Base-by-base conservation (phyloP, 2,329 filamentous ascomycete genomes). In the Akanthomyces dipterigenus region DNA sequence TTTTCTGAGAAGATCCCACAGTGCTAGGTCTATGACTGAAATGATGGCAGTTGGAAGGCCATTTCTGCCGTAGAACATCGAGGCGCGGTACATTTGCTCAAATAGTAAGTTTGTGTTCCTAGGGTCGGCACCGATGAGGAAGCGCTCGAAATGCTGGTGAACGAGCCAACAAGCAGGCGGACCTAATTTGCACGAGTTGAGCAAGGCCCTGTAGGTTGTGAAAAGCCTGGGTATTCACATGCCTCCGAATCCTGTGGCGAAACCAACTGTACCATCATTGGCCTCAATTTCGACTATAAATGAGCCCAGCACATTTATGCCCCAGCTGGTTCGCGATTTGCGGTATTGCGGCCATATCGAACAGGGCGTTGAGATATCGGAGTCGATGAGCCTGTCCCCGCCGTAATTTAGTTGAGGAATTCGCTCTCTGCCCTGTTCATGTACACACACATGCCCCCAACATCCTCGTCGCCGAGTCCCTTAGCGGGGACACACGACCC, bases 41-140 rank as follows among this genome's bases (percentile, higher is more conserved):
- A 97, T 97, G 70, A 96, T 88, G 58, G 93, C 93, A 12, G 93
- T 84, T 2, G 93, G 89, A 1, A 97, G 85, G 51, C 93, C 93
- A 75, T 97, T 97, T 67, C 93, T 88, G 64, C 93, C 93, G 71
- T 97, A 97, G 80, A 96, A 97, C 90, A 96, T 96, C 67, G 91
- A 96, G 2, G 84, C 90, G 63, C 92, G 87, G 80, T 96, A 97
- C 93, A 97, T 96, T 74, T 96, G 91, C 79, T 97, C 93, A 72
- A 96, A 97, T 34, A 97, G 80, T 65, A 93, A 84, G 76, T 96
- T 96, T 58, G 91, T 96, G 71, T 97, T 91, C 68, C 93, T 84
- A 12, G 92, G 92, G 73, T 97, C 93, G 68, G 90, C 88, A 46
- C 91, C 92, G 67, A 96, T 82, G 64, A 97, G 78, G 82, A 97